Base-by-base conservation (phyloP, 2,329 filamentous ascomycete genomes). In the Arthrobotrys iridis region DNA sequence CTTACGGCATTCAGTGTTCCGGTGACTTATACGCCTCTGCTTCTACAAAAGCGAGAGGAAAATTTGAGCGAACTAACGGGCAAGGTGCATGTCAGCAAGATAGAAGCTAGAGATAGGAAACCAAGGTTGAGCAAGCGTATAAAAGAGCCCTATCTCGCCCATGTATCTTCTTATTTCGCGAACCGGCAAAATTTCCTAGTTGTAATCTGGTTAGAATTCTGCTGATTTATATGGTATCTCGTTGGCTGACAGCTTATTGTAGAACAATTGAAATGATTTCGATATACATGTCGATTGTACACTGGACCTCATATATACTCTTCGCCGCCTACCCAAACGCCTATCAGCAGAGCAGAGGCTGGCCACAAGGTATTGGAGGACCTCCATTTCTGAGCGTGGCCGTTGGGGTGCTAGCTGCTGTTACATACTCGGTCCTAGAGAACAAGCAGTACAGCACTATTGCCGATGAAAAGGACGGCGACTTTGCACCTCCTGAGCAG, bases 371-470 rank as follows among this genome's bases (percentile, higher is more conserved):
- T 33, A 83, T 89, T 30, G 86, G 87, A 37, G 88, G 89, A 18
- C 84, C 91, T 0, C 85, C 90, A 0, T 91, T 92, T 81, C 80
- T 92, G 22, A 90, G 90, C 41, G 87, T 92, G 6, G 86, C 87
- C 6, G 86, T 91, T 26, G 90, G 91, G 64, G 90, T 91, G 84
- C 78, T 89, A 2, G 60, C 83, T 5, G 88, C 88, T 0, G 85
- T 91, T 1, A 78, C 80, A 1, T 89, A 88, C 79, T 84, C 85
- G 77, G 82, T 85, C 43, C 84, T 81, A 77, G 85, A 88, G 78
- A 89, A 89, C 81, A 84, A 83, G 65, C 83, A 85, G 28, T 90
- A 88, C 79, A 79, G 79, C 30, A 82, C 79, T 77, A 80, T 82
- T 48, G 83, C 85, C 22, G 83, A 82, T 6, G 82, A 83, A 68